These are phyloP conservation scores for Pharnaceum exiguum DNA, from an alignment of 148 eudicot genomes.

Conservation along the genomic window DNA sequence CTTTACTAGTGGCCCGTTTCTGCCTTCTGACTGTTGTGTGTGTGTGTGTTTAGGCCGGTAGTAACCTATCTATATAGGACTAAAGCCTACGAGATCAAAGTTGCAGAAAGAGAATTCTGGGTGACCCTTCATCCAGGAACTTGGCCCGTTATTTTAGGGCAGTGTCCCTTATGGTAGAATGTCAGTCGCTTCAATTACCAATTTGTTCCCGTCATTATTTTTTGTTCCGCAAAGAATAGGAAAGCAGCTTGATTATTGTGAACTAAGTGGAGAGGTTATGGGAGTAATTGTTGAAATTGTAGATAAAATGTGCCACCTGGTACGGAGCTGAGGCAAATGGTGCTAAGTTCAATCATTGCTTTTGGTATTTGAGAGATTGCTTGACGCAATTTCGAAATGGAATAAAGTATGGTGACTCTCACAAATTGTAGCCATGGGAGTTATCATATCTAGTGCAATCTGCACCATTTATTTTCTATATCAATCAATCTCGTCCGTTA, in stretches of 20 bases:
- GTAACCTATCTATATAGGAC: background rate
- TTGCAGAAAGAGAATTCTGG: background rate
- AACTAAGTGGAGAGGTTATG: constrained; percentile 5
- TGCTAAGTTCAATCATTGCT: constrained; percentile 22
- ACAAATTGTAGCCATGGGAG: too few relatives aligned
- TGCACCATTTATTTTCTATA: too few relatives aligned
- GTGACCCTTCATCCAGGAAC: constrained; percentile 15
- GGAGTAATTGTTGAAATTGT: constrained; percentile 3
- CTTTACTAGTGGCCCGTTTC: background rate
- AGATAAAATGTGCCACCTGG: constrained; percentile 20
- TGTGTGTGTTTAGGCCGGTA: background rate
- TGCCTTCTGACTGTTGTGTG: background rate
- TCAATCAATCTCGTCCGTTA: too few relatives aligned
- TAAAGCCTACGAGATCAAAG: constrained; percentile 10
- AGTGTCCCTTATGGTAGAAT: constrained; percentile 28
- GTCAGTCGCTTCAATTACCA: constrained; percentile 29
- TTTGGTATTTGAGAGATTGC: constrained; percentile 17
- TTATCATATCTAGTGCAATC: too few relatives aligned
- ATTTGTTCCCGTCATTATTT: constrained; percentile 27
- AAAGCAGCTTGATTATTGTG: constrained; percentile 2
- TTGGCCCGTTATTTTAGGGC: constrained; percentile 24
- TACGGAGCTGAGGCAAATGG: background rate
- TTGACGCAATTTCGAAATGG: constrained; percentile 22
- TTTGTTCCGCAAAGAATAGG: constrained; percentile 6
- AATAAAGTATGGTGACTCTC: too few relatives aligned